Conservation (phyloP, 2,329 filamentous ascomycete species). For the Mycosphaerella sp. region DNA sequence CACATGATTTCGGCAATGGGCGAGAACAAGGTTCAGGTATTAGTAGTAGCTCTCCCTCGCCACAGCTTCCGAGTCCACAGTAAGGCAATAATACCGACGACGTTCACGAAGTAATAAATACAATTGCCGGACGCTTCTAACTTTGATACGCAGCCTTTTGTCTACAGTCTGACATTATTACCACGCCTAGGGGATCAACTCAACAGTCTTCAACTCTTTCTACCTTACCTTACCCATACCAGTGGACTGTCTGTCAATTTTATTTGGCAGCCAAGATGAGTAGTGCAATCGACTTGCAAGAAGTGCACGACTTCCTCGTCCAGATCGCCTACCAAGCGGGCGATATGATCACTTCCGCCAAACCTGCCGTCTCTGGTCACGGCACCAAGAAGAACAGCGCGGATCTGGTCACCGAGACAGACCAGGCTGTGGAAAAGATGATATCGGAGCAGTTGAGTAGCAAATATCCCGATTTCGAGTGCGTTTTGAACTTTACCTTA, state of each 20-base stretch:
- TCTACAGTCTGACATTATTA: no score
- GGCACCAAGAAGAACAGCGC: constrained; percentile 50
- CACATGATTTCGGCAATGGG: neutral
- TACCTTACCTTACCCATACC: no score
- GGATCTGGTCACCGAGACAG: constrained; percentile 59
- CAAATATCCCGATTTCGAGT: constrained; percentile 51
- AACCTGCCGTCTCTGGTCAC: constrained; percentile 37
- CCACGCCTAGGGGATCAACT: no score
- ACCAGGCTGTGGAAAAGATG: constrained; percentile 55
- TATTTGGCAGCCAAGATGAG: no score
- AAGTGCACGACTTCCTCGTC: constrained; percentile 46
- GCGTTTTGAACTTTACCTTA: no score
- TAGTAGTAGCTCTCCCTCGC: neutral
- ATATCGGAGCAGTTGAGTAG: constrained; percentile 47
- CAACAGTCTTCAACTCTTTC: no score
- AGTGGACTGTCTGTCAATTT: no score
- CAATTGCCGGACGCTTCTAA: no score
- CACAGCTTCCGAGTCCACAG: neutral
- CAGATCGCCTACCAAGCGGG: constrained; percentile 42
- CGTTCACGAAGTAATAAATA: no score
- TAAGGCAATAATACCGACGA: no score
- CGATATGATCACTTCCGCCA: constrained; percentile 43
- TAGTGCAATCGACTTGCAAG: constrained; percentile 37
- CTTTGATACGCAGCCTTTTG: no score
- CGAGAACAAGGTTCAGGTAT: constrained; percentile 2